A percentile compares a stretch with the other conserved stretches of the same genome.
These are phyloP conservation scores for Arachis monticola DNA, from an alignment of 331 rosid genomes.

Conservation along the genomic window DNA sequence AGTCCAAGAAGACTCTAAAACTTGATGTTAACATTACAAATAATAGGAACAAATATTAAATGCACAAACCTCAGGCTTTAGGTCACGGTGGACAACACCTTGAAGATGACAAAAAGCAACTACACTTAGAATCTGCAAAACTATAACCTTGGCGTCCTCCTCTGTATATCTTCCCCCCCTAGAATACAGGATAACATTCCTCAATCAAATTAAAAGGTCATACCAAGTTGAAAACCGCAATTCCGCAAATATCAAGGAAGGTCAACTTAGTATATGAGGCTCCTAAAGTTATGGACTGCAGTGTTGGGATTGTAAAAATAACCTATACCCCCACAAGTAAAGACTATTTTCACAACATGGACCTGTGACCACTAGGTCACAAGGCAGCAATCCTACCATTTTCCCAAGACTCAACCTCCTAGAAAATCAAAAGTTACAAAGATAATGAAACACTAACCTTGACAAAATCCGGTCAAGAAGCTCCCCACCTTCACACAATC, in stretches of 20 bases:
- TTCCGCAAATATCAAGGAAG: neutral
- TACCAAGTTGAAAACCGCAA: constrained; percentile 18
- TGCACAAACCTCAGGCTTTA: constrained; percentile 88
- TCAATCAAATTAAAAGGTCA: constrained; percentile 31
- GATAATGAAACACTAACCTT: constrained; percentile 53
- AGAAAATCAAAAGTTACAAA: neutral
- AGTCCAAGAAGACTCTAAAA: neutral
- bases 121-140: constrained; percentile 79
- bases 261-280: neutral
- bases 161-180: constrained; percentile 95
- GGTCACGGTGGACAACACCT: constrained; percentile 97
- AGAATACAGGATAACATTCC: constrained; percentile 35
- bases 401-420: neutral
- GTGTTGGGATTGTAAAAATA: neutral
- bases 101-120: constrained; percentile 98
- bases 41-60: constrained; percentile 31
- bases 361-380: neutral
- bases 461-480: constrained; percentile 89
- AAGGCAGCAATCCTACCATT: neutral
- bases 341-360: neutral
- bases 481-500: constrained; percentile 98
- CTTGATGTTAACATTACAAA: constrained; percentile 1
- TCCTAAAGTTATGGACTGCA: neutral
- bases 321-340: neutral
- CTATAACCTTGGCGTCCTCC: constrained; percentile 81